phyloP scores from a whole-genome alignment of 805 yeast genomes.

The Vanderwaltozyma polyspora region DNA sequence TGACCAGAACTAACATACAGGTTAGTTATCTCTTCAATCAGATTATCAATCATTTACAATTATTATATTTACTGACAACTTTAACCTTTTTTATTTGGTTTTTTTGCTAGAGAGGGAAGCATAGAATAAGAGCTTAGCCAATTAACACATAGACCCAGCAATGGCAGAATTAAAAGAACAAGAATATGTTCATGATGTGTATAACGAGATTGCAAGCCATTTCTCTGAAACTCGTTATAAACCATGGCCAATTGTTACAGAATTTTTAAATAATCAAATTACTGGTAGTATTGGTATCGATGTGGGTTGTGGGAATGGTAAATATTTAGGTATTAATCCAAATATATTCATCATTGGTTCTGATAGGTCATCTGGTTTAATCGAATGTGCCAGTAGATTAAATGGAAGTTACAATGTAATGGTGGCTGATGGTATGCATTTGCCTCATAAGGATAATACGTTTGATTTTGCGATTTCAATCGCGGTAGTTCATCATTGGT shows the following conservation, averaged over 20 bases:
- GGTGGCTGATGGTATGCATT: slow-evolving; percentile 68
- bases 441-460: slow-evolving; percentile 40
- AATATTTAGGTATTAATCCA: slow-evolving; percentile 64
- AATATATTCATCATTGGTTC: slow-evolving; percentile 62
- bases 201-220: slow-evolving; percentile 84
- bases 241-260: slow-evolving; percentile 94
- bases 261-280: slow-evolving; percentile 40
- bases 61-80: too few species aligned
- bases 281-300: slow-evolving; percentile 70
- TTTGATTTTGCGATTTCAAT: slow-evolving; percentile 85
- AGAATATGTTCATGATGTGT: slow-evolving; percentile 78
- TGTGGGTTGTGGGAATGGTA: slow-evolving; percentile 97
- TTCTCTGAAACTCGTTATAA: slow-evolving; percentile 87
- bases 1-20: too few species aligned
- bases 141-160: too few species aligned
- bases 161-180: slow-evolving; percentile 54
- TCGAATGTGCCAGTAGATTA: slow-evolving; percentile 47
- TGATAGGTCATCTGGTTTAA: slow-evolving; percentile 60
- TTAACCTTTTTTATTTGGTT: too few species aligned
- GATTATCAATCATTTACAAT: too few species aligned
- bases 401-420: slow-evolving; percentile 38
- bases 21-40: too few species aligned
- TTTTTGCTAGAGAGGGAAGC: too few species aligned
- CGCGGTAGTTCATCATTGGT: slow-evolving; percentile 92
- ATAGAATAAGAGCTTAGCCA: too few species aligned